These are phyloP conservation scores for Toxicodendron radicans DNA, from an alignment of 345 rosid species.

Conservation along the genomic window DNA sequence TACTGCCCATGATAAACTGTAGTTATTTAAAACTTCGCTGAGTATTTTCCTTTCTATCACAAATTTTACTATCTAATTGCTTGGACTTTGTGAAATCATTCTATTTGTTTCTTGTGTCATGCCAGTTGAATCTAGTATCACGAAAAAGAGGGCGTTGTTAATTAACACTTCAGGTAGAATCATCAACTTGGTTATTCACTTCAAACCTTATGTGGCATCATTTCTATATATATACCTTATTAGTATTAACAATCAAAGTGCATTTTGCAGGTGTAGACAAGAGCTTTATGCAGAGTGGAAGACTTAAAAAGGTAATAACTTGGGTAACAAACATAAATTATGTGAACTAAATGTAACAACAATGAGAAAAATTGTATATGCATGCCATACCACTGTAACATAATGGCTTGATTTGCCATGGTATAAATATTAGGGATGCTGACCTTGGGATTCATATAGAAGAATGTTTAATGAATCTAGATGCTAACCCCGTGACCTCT, in stretches of 20 bases:
- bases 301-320: conserved; percentile 39
- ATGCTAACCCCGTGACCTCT: background rate
- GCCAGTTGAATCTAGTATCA: conserved; percentile 32
- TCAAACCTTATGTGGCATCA: background rate
- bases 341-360: background rate
- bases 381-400: background rate
- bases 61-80: background rate
- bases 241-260: conserved; percentile 3
- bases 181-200: background rate
- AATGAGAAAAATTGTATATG: conserved; percentile 2
- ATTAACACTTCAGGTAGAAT: conserved; percentile 36
- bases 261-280: conserved; percentile 30
- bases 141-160: conserved; percentile 25
- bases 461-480: background rate
- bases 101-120: conserved; percentile 18
- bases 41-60: background rate
- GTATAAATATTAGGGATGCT: background rate
- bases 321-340: background rate
- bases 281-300: conserved; percentile 31
- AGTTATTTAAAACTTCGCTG: conserved; percentile 9
- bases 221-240: background rate
- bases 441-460: background rate
- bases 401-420: background rate
- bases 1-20: background rate
- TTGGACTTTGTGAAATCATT: background rate